These are phyloP conservation scores for Chenopodium quinoa DNA, from an alignment of 148 eudicot genomes.

Conservation along the genomic window DNA sequence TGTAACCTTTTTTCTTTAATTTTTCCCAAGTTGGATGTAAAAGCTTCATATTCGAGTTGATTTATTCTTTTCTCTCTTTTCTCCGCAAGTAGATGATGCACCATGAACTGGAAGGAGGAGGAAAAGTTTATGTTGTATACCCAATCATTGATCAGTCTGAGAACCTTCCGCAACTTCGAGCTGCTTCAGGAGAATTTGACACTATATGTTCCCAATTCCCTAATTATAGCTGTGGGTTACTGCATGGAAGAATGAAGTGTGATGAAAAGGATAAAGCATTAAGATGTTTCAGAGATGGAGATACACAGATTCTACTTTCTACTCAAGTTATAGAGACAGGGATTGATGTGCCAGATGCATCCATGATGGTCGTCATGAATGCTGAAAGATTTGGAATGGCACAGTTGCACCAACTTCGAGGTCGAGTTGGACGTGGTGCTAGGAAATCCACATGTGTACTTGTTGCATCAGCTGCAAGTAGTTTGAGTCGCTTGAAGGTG, in stretches of 20 bases:
- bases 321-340: slow-evolving; percentile 94
- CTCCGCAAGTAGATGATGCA: slow-evolving; percentile 59
- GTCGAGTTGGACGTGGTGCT: slow-evolving; percentile 88
- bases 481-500: slow-evolving; percentile 67
- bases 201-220: slow-evolving; percentile 54
- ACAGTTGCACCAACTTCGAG: slow-evolving; percentile 93
- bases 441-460: slow-evolving; percentile 81
- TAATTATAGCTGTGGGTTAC: slow-evolving; percentile 66
- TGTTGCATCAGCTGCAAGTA: slow-evolving; percentile 45
- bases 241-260: slow-evolving; percentile 86
- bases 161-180: slow-evolving; percentile 90
- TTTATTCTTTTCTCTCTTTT: not conserved
- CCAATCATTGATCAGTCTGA: slow-evolving; percentile 81
- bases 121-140: slow-evolving; percentile 83
- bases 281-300: slow-evolving; percentile 67
- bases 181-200: slow-evolving; percentile 76
- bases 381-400: slow-evolving; percentile 97
- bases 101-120: slow-evolving; percentile 67
- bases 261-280: slow-evolving; percentile 81
- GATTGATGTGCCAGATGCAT: slow-evolving; percentile 94
- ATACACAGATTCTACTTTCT: slow-evolving; percentile 71
- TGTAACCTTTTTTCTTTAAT: too few species aligned
- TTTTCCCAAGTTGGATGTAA: not conserved
- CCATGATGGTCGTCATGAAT: slow-evolving; percentile 98
- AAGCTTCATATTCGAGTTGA: not conserved